Base-by-base conservation (phyloP, 306 rosid genomes). In the Erythrophleum fordii region DNA sequence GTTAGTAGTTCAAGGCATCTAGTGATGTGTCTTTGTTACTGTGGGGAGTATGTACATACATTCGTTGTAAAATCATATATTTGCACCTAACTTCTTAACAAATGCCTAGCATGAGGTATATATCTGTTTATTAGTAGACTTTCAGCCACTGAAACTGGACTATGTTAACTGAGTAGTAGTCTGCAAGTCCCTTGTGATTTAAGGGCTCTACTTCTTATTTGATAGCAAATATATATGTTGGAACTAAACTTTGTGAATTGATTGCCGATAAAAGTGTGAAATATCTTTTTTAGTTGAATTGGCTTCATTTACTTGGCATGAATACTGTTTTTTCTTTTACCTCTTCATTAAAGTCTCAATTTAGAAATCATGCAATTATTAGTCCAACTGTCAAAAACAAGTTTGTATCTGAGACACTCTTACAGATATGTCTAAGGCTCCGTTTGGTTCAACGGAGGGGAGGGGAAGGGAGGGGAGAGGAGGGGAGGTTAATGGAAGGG, bases 211-310 rank as follows among this genome's bases (percentile, higher is more conserved):
- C 22, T 5, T 34, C 35, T 74, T 44, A 25, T 39, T 58, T 9
- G 18, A 28, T 46, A 16, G 56, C 20, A 6, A 29, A 64, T 51
- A 42, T 58, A 28, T 42, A 18, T 29, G 39, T 26, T 75, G 70
- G 59, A 60, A 26, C 49, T 75, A 28, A 28, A 31, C 29, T 22
- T 41, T 52, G 17, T 53, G 46, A 64, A 72, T 29, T 56, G 76
- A 68, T 22, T 77, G 66, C 20, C 6, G 22, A 31, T 31, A 12
- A 49, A 72, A 31, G 60, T 66, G 29, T 8, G 25, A 67, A 65
- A 45, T 44, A 45, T 28, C n/a, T 13, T 12, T 73, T 68, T 35
- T 83, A n/a, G 76, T 64, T n/a, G 46, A 66, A 23, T 72, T 77
- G 44, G 42, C 42, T 74, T 73, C 52, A 58, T 83, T 29, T 41